Base-by-base conservation (phyloP, 129 eudicot genomes). In the Lonicera japonica region DNA sequence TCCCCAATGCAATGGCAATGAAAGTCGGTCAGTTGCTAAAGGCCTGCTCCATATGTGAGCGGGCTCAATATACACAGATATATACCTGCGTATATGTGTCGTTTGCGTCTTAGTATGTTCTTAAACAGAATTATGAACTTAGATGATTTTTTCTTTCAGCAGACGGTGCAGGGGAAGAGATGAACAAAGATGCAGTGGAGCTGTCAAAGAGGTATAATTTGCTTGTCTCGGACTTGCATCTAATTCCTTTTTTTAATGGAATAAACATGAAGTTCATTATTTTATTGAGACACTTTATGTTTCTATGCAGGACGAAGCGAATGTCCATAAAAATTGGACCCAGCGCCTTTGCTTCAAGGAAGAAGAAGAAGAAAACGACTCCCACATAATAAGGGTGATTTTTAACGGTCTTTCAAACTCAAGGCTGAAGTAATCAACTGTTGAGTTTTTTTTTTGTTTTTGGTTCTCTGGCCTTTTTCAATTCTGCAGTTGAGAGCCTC, bases 321-420 rank as follows among this genome's bases (percentile, higher is more conserved):
- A 78, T 82, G 89, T 79, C 95, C 18, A 73, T 82, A 21, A 96
- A 85, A 72, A 72, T 74, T 11, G 96, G 74, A 63, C 83, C 86
- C 2, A 77, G 78, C 63, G 73, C 76, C 54, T 54, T 51, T 52
- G 76, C 74, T 41, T 72, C 98, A 21, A 85, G 70, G 67, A 84
- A 80, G 83, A 92, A 92, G 79, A 86, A 84, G 71, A 84, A 75
- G 58, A 90, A 87, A 81, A 71, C 67, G 11, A 16, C 63, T 59
- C 63, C 82, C 7, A 56, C 78, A 64, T 79, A 79, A 43, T 43
- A 77, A 23, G 41, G 24, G 15, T 63, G 47, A 61, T 17, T 56
- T n/a, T n/a, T n/a, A n/a, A n/a, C n/a, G n/a, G n/a, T n/a, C n/a
- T n/a, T n/a, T n/a, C n/a, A n/a, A n/a, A n/a, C n/a, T n/a, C n/a